These are phyloP conservation scores for Botryotinia globosa DNA, from an alignment of 2,329 filamentous ascomycete genomes.

Conservation along the genomic window DNA sequence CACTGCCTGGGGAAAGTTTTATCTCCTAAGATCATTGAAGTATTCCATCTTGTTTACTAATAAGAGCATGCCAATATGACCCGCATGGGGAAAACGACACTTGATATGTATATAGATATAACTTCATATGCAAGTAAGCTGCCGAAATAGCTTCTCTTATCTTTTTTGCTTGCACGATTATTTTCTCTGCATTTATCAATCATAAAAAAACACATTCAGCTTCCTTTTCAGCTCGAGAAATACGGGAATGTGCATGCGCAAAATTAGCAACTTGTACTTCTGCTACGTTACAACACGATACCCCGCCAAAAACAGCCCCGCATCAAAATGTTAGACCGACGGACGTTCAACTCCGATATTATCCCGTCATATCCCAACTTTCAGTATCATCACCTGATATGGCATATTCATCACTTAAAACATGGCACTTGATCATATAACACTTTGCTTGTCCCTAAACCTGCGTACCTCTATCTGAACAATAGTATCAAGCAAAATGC, in stretches of 20 bases:
- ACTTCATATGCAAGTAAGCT: background rate
- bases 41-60: background rate
- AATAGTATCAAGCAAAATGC: constrained; percentile 18
- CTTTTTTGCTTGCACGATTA: background rate
- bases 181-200: background rate
- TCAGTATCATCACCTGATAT: constrained; percentile 9
- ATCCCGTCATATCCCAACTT: background rate
- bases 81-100: background rate
- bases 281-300: constrained; percentile 7
- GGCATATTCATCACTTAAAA: background rate
- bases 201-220: background rate
- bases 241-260: background rate
- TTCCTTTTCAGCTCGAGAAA: background rate
- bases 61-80: background rate
- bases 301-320: constrained; percentile 10
- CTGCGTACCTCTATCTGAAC: too few relatives aligned
- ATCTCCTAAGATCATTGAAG: background rate
- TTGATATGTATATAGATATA: background rate
- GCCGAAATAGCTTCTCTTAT: background rate
- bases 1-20: background rate
- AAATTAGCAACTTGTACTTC: background rate
- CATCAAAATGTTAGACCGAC: background rate
- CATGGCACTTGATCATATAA: background rate
- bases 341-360: constrained; percentile 6
- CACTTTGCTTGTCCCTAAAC: background rate